These are phyloP conservation scores for Dimocarpus longan DNA, from an alignment of 345 rosid genomes.

Conservation along the genomic window DNA sequence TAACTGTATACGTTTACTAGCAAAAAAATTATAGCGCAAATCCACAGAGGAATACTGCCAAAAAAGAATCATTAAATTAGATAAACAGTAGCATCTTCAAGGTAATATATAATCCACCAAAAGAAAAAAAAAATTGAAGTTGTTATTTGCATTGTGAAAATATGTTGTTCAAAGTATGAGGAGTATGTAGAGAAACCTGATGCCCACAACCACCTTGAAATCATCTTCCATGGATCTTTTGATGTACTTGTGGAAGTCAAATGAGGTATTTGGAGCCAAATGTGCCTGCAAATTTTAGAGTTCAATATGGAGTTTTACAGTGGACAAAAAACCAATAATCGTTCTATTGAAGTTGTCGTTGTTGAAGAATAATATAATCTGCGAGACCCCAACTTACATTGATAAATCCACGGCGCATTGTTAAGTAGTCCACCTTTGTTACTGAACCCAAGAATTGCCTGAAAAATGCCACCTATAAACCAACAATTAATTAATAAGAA, in stretches of 20 bases:
- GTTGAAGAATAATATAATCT: not conserved
- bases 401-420: constrained; percentile 69
- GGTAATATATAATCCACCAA: not conserved
- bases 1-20: constrained; percentile 55
- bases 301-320: not conserved
- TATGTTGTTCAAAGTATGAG: not conserved
- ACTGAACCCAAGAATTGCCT: constrained; percentile 62
- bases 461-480: constrained; percentile 52
- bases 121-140: not conserved
- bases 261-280: constrained; percentile 45
- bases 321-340: not conserved
- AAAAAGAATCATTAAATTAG: not conserved
- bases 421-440: constrained; percentile 55
- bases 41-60: constrained; percentile 54
- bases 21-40: constrained; percentile 45
- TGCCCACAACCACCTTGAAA: constrained; percentile 64
- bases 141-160: not conserved
- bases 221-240: constrained; percentile 69
- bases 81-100: not conserved
- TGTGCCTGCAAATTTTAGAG: constrained; percentile 45
- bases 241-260: constrained; percentile 63
- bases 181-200: constrained; percentile 34
- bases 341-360: not conserved
- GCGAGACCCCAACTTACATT: constrained; percentile 35
- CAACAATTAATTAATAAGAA: too few relatives aligned